A percentile compares a stretch with the other conserved stretches of the same genome.
Conservation (phyloP, 306 rosid species). For the Vigna nakashimae region DNA sequence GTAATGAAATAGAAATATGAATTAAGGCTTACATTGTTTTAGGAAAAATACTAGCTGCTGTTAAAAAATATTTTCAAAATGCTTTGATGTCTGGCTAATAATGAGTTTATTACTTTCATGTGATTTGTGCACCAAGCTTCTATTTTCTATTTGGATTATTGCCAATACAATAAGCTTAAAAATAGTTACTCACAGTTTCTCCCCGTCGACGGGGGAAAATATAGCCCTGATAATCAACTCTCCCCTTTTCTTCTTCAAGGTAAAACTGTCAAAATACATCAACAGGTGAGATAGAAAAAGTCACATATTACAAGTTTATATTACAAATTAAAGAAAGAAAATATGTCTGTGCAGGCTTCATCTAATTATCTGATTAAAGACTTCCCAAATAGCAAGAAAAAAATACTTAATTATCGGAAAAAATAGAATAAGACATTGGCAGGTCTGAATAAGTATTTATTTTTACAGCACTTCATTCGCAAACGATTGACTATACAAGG, state of each 20-base stretch:
- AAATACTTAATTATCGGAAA: background rate
- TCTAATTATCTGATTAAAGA: conserved; percentile 18
- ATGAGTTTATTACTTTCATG: conserved; percentile 16
- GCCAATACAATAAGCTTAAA: conserved; percentile 20
- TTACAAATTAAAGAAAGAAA: conserved; percentile 19
- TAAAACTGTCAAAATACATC: conserved; percentile 69
- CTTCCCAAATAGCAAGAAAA: conserved; percentile 7
- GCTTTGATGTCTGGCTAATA: conserved; percentile 21
- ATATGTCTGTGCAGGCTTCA: conserved; percentile 1
- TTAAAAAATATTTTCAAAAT: background rate
- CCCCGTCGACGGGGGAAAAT: conserved; percentile 85
- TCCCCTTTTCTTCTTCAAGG: conserved; percentile 91
- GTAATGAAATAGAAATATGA: conserved; percentile 27
- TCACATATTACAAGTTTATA: background rate
- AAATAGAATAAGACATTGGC: background rate
- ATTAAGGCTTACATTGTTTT: background rate
- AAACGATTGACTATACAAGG: conserved; percentile 1
- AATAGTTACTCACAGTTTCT: conserved; percentile 66
- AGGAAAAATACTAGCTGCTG: background rate
- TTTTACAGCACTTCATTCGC: conserved; percentile 10
- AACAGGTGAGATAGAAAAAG: conserved; percentile 7
- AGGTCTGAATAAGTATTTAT: background rate
- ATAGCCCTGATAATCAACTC: conserved; percentile 93
- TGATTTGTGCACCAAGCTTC: background rate
- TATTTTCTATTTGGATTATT: background rate